phyloP scores from a whole-genome alignment of 2,329 filamentous ascomycete species.

The Arthrinium phaeospermum region DNA sequence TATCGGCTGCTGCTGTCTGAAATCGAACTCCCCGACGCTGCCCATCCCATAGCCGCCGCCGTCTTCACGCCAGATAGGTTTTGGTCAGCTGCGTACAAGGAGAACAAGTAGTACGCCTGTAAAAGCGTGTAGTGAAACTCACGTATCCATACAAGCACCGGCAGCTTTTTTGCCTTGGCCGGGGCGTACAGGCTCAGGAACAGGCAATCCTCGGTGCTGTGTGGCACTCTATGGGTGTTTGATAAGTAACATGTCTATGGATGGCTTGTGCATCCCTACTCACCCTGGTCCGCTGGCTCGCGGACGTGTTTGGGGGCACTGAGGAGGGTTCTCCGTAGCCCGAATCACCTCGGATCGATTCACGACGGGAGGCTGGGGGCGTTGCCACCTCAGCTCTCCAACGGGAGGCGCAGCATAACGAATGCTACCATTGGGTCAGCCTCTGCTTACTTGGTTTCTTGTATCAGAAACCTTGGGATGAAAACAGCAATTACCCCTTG shows the following conservation, averaged over 20 bases:
- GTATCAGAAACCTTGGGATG: neutral
- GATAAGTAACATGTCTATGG: conserved; percentile 25
- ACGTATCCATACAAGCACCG: conserved; percentile 56
- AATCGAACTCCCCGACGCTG: conserved; percentile 30
- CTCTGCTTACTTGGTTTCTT: neutral
- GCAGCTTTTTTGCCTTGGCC: conserved; percentile 35
- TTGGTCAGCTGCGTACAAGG: neutral
- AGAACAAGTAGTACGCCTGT: too few species aligned
- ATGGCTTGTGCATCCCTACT: neutral
- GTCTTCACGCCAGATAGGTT: conserved; percentile 32
- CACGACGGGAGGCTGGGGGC: conserved; percentile 40
- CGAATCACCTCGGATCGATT: conserved; percentile 38
- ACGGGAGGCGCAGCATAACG: conserved; percentile 50
- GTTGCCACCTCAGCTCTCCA: conserved; percentile 49
- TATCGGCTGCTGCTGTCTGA: conserved; percentile 37
- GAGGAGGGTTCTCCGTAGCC: conserved; percentile 37
- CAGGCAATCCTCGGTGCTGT: conserved; percentile 50
- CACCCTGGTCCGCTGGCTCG: conserved; percentile 24
- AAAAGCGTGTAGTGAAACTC: conserved; percentile 21
- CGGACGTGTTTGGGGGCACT: conserved; percentile 41
- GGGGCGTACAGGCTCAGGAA: conserved; percentile 55
- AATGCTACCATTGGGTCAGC: conserved; percentile 41
- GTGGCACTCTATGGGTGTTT: conserved; percentile 30
- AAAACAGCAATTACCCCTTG: conserved; percentile 46
- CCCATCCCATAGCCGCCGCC: conserved; percentile 51